Evolutionary conservation across 768 basidiomycete species (phyloP).

Genomic region (Macrolepiota albuminosa): DNA sequence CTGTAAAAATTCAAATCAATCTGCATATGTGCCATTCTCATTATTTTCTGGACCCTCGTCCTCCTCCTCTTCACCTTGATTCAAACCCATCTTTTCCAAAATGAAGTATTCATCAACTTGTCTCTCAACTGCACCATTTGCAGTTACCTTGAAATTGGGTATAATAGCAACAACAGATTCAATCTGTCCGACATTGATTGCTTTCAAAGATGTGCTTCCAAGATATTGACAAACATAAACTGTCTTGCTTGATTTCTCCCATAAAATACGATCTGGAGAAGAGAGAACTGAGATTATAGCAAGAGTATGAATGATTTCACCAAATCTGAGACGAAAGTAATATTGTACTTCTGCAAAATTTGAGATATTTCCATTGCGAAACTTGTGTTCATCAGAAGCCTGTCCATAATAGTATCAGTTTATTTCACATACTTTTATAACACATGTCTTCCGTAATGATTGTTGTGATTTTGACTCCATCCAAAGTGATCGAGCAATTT

Average conservation of each 20-base stretch:
- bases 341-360: neutral
- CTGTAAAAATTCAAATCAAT: neutral
- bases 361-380: neutral
- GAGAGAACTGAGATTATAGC: constrained; percentile 5
- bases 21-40: neutral
- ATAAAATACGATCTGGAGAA: neutral
- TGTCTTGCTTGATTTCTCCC: neutral
- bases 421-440: neutral
- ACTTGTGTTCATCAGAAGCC: neutral
- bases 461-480: constrained; percentile 7
- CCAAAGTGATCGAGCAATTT: constrained; percentile 18
- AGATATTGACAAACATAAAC: neutral
- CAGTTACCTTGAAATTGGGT: neutral
- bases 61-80: neutral
- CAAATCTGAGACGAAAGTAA: neutral
- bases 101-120: neutral
- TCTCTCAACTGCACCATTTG: neutral
- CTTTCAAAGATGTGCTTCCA: neutral
- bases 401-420: neutral
- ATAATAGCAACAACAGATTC: neutral
- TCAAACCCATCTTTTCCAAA: neutral
- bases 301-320: constrained; percentile 1
- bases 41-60: neutral
- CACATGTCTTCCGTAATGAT: neutral
- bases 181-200: neutral